phyloP scores from a whole-genome alignment of 768 basidiomycete species.

The Phylloporus arenicola region DNA sequence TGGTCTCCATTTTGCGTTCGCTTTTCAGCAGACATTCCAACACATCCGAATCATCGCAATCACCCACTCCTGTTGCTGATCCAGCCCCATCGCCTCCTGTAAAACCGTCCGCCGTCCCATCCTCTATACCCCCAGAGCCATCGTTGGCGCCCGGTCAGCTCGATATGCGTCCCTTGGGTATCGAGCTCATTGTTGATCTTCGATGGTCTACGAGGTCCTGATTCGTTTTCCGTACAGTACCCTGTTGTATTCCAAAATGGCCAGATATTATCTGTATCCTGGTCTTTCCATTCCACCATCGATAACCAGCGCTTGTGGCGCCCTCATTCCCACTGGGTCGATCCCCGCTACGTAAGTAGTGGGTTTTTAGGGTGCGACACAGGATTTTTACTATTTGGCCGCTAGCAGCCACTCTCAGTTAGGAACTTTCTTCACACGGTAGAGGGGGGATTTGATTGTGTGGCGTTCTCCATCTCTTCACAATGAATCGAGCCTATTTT shows the following conservation, averaged over 20 bases:
- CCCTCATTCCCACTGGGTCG: too few relatives aligned
- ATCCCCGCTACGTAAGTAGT: too few relatives aligned
- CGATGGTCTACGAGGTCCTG: conserved; percentile 46
- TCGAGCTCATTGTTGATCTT: conserved; percentile 71
- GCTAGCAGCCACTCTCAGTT: too few relatives aligned
- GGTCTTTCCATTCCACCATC: not conserved
- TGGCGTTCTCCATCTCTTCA: too few relatives aligned
- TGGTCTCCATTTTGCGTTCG: conserved; percentile 22
- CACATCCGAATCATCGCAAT: not conserved
- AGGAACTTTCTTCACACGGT: too few relatives aligned
- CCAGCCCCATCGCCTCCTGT: not conserved
- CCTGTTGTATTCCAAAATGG: conserved; percentile 18
- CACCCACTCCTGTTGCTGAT: not conserved
- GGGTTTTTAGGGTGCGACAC: too few relatives aligned
- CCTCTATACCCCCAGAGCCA: conserved; percentile 13
- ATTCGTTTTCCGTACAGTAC: conserved; percentile 9
- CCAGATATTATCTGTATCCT: conserved; percentile 11
- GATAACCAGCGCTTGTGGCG: not conserved
- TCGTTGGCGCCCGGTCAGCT: conserved; percentile 46
- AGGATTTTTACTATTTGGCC: too few relatives aligned
- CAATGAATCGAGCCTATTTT: too few relatives aligned
- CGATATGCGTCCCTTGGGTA: conserved; percentile 67
- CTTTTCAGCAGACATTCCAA: conserved; percentile 16
- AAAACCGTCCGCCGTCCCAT: conserved; percentile 2
- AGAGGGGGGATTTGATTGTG: too few relatives aligned